A percentile compares a stretch with the other conserved stretches of the same genome.
Evolutionary conservation across 2,329 filamentous ascomycete species (phyloP).

Genomic region (Fusarium metavorans): DNA sequence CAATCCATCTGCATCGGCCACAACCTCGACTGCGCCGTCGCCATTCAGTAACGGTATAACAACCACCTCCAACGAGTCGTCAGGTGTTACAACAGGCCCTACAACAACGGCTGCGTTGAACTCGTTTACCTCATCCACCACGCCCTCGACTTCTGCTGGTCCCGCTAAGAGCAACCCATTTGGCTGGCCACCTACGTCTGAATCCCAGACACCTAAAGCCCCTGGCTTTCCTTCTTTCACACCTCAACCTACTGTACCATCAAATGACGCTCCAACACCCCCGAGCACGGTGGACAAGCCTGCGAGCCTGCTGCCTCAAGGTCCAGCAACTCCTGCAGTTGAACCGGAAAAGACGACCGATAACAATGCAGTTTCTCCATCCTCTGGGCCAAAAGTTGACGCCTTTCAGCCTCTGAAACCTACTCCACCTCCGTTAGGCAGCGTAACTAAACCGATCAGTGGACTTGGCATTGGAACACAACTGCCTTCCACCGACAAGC

Average conservation of each 20-base stretch:
- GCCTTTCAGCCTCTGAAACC: background rate
- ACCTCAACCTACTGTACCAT: slow-evolving; percentile 7
- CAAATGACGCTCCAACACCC: background rate
- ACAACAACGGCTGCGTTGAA: slow-evolving; percentile 13
- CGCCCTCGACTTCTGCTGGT: slow-evolving; percentile 2
- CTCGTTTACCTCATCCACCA: slow-evolving; percentile 29
- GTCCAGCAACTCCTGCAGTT: background rate
- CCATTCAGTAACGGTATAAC: slow-evolving; percentile 1
- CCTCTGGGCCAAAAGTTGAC: slow-evolving; percentile 20
- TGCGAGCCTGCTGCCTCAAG: background rate
- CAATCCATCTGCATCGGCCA: slow-evolving; percentile 38
- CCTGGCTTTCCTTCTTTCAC: slow-evolving; percentile 17
- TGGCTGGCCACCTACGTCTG: slow-evolving; percentile 3
- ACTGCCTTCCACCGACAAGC: background rate
- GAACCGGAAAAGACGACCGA: slow-evolving; percentile 22
- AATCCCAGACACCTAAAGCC: background rate
- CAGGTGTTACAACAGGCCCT: background rate
- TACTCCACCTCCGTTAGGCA: background rate
- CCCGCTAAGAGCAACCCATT: slow-evolving; percentile 25
- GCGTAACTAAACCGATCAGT: background rate
- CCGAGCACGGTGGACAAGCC: slow-evolving; percentile 4
- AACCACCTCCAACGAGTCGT: slow-evolving; percentile 1
- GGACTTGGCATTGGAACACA: background rate
- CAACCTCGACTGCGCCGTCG: slow-evolving; percentile 11
- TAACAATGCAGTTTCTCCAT: slow-evolving; percentile 27